Conservation (phyloP, 148 eudicot species). For the Beta vulgaris region DNA sequence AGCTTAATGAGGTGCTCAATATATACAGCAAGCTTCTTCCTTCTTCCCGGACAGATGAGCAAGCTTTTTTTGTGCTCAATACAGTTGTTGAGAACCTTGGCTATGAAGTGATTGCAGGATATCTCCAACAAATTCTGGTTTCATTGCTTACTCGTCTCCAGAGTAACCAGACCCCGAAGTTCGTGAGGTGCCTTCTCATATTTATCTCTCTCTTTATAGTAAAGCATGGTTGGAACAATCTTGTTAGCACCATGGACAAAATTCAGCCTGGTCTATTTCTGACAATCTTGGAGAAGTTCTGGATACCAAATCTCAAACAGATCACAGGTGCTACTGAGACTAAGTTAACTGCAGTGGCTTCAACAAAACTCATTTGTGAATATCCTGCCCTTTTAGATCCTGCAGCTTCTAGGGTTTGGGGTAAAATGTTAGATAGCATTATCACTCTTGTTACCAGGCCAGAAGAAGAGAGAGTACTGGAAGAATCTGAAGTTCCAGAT, state of each 20-base stretch:
- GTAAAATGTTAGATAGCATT: slow-evolving; percentile 86
- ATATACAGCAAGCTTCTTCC: slow-evolving; percentile 67
- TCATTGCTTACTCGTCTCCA: slow-evolving; percentile 67
- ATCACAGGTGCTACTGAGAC: slow-evolving; percentile 79
- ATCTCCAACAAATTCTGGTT: slow-evolving; percentile 56
- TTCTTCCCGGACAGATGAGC: slow-evolving; percentile 79
- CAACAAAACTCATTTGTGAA: slow-evolving; percentile 82
- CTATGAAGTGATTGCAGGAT: slow-evolving; percentile 58
- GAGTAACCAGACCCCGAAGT: slow-evolving; percentile 57
- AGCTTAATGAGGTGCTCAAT: slow-evolving; percentile 60
- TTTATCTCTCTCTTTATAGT: slow-evolving; percentile 84
- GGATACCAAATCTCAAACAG: slow-evolving; percentile 83
- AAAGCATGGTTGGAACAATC: slow-evolving; percentile 73
- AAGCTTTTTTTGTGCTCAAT: slow-evolving; percentile 91
- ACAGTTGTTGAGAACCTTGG: slow-evolving; percentile 80
- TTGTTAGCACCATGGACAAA: slow-evolving; percentile 56
- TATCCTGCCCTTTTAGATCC: slow-evolving; percentile 58
- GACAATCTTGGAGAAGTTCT: slow-evolving; percentile 68
- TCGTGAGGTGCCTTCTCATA: slow-evolving; percentile 66
- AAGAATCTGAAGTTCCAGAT: slow-evolving; percentile 88
- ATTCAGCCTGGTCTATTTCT: slow-evolving; percentile 66
- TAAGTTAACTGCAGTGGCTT: slow-evolving; percentile 81
- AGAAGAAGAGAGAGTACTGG: slow-evolving; percentile 85
- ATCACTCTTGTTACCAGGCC: slow-evolving; percentile 81
- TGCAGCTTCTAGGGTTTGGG: slow-evolving; percentile 56